Conservation (phyloP, 2,329 filamentous ascomycete genomes). For the Ascochyta fabae region DNA sequence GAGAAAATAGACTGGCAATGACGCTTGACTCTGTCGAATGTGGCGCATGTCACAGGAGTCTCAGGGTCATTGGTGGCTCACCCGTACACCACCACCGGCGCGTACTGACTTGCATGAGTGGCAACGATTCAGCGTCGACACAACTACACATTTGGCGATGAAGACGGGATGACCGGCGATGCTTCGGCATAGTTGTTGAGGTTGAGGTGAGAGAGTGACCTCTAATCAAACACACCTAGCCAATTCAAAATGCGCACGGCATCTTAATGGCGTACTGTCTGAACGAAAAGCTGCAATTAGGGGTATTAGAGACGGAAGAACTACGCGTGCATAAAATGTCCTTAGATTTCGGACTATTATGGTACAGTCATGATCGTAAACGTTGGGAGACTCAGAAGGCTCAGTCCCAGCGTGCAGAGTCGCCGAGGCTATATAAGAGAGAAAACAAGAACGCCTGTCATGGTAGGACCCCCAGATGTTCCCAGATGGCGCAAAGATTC, state of each 20-base stretch:
- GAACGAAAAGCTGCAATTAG: background rate
- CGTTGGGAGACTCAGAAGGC: background rate
- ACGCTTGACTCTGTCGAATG: background rate
- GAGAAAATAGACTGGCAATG: background rate
- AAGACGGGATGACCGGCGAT: background rate
- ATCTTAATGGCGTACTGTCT: background rate
- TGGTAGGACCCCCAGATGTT: background rate
- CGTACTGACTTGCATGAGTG: background rate
- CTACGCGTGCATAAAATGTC: background rate
- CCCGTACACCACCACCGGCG: background rate
- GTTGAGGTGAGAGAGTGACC: background rate
- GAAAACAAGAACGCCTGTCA: conserved; percentile 9
- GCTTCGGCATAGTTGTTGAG: background rate
- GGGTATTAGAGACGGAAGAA: background rate
- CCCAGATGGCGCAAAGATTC: conserved; percentile 10
- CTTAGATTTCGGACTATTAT: conserved; percentile 2
- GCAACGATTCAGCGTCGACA: background rate
- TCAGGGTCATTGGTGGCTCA: background rate
- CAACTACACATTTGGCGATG: background rate
- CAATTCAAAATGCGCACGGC: background rate
- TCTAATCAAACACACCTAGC: background rate
- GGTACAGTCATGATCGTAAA: conserved; percentile 20
- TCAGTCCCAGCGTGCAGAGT: background rate
- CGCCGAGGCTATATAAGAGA: conserved; percentile 1
- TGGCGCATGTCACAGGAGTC: background rate